Base-by-base conservation (phyloP, 495 filamentous ascomycete species). In the Hyphodiscus hymeniophilus region DNA sequence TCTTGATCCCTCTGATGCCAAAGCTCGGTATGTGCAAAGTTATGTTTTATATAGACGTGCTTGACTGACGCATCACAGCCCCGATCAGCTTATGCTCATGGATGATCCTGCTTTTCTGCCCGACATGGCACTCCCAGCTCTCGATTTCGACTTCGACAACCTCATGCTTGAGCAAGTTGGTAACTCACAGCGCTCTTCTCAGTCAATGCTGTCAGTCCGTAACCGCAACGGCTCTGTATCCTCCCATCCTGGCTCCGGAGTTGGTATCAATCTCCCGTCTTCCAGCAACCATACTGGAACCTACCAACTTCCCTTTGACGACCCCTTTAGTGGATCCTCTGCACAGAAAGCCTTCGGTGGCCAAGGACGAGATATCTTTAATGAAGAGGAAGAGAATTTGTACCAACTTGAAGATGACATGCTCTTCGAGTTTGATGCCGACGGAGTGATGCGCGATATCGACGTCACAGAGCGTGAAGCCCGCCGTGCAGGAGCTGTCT, bases 21-120 rank as follows among this genome's bases (percentile, higher is more conserved):
- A 81, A 58, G 67, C 79, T 13, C 85, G 76, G 91, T 94, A 62
- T 59, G 69, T 64, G 21, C 17, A 12, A 7, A 6, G 35, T 12
- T 21, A 10, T 30, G 2, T 13, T 11, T 30, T 0, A 6, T 11
- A 11, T n/a, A 4, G 10, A 6, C 5, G 28, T 13, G 13, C 22
- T 8, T 24, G n/a, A 46, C 40, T 52, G 15, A 50, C 33, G 17
- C 3, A 3, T 41, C 5, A 10, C 56, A 95, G 91, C 50, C 83
- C 82, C 17, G 84, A 85, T 36, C 85, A 88, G 51, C 78, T 95
- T 38, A 62, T 89, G 12, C 71, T 96, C 3, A 66, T 73, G 17
- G 87, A 98, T 52, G 92, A 97, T 61, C 89, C 89, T 5, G 74
- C 79, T n/a, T 95, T 96, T 55, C 61, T 89, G 1, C 85, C 85